These are phyloP conservation scores for Fusarium sp. DNA, from an alignment of 2,329 filamentous ascomycete genomes.

Conservation along the genomic window DNA sequence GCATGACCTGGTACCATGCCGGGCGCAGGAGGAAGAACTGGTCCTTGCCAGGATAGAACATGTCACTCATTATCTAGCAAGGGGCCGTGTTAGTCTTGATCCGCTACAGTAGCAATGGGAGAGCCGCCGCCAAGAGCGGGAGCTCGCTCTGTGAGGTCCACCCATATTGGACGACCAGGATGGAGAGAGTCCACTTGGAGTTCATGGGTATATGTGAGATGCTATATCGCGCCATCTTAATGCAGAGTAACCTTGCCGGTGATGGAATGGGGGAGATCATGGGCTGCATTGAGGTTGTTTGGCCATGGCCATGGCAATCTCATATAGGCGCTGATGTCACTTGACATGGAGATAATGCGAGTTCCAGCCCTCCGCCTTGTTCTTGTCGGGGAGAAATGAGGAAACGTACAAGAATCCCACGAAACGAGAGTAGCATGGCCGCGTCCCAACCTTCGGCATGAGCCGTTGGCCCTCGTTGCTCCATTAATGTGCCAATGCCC, in stretches of 20 bases:
- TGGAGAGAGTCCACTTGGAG: constrained; percentile 36
- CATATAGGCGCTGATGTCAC: constrained; percentile 20
- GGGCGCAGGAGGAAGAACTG: constrained; percentile 51
- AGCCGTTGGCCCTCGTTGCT: constrained; percentile 51
- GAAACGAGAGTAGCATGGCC: constrained; percentile 52
- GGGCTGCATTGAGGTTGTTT: constrained; percentile 5
- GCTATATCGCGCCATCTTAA: constrained; percentile 42
- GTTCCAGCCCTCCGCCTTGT: constrained; percentile 4
- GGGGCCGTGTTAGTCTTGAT: constrained; percentile 34
- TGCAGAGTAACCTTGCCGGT: constrained; percentile 38
- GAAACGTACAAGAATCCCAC: constrained; percentile 49
- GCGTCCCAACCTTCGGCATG: constrained; percentile 50
- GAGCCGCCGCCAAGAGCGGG: constrained; percentile 26
- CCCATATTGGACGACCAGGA: constrained; percentile 23
- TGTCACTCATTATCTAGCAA: constrained; percentile 50
- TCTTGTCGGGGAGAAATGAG: constrained; percentile 6
- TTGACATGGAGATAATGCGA: constrained; percentile 27
- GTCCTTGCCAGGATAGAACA: constrained; percentile 49
- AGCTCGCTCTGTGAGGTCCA: constrained; percentile 31
- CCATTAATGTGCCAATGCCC: constrained; percentile 52
- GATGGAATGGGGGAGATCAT: constrained; percentile 22
- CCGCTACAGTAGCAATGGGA: constrained; percentile 36
- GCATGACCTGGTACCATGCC: constrained; percentile 51
- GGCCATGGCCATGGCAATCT: not conserved
- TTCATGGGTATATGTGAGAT: constrained; percentile 40